A percentile compares a stretch with the other conserved stretches of the same genome.
phyloP scores from a whole-genome alignment of 495 filamentous ascomycete species.

The Penicillium steckii region DNA sequence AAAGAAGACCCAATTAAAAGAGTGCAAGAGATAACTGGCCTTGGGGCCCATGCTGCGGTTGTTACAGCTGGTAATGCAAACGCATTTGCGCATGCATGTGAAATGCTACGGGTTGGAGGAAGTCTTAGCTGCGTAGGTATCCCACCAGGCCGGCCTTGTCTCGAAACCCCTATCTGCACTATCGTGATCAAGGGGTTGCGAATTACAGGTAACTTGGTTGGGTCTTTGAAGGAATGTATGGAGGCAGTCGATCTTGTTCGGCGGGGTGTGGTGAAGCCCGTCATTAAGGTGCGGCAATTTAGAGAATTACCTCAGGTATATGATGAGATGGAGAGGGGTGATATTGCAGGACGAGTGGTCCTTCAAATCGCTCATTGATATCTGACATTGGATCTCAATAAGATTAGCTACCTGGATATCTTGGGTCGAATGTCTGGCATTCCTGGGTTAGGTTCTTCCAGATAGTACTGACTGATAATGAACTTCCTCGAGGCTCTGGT shows the following conservation, averaged over 20 bases:
- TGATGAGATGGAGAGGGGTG: slow-evolving; percentile 46
- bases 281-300: slow-evolving; percentile 43
- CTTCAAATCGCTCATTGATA: slow-evolving; percentile 29
- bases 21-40: slow-evolving; percentile 40
- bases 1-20: slow-evolving; percentile 32
- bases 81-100: slow-evolving; percentile 47
- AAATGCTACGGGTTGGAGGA: slow-evolving; percentile 51
- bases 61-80: slow-evolving; percentile 45
- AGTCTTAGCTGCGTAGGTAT: slow-evolving; percentile 51
- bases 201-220: slow-evolving; percentile 48
- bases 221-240: slow-evolving; percentile 51
- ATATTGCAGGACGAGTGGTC: slow-evolving; percentile 42
- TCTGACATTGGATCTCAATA: not conserved
- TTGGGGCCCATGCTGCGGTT: slow-evolving; percentile 44
- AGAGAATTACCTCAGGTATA: slow-evolving; percentile 43
- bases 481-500: not conserved
- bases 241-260: slow-evolving; percentile 49
- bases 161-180: slow-evolving; percentile 44
- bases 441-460: not conserved
- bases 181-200: slow-evolving; percentile 51
- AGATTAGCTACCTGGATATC: too few species aligned
- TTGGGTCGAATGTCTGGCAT: too few species aligned
- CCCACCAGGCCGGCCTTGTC: slow-evolving; percentile 38
- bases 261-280: slow-evolving; percentile 46
- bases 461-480: not conserved